Evolutionary conservation across 768 basidiomycete species (phyloP), one percentile per base, ranked within the genome.

Genomic region (Mycena metata): DNA sequence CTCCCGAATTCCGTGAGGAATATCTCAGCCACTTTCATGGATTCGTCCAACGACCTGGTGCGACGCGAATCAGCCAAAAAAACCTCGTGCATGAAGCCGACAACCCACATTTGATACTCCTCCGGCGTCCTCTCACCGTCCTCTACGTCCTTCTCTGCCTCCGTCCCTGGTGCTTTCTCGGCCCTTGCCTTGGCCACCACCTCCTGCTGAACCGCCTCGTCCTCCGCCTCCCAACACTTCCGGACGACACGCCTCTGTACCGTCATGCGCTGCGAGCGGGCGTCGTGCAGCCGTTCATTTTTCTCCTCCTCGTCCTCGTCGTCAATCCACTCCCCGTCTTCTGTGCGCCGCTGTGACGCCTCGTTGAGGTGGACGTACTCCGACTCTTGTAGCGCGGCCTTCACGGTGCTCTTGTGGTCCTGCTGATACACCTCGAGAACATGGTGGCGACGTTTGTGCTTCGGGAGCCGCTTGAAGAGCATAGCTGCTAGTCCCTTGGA

Each of bases 321-420:
- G 12, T 64, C 63, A 7, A 64, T 49, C 63, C 63, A 64, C 35
- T 36, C 63, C 17, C 63, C 63, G 5, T 64, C 55, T 2, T 56
- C 55, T 16, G 47, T 46, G 13, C 63, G 63, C 7, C 54, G 45
- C 42, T 47, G 43, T 1, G 63, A 23, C 0, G 63, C 63, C 19
- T 64, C 63, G 30, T 64, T 64, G 7, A 64, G 17, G 8, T 5
- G 3, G 10, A 39, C 45, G 24, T n/a, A 64, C 17, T 52, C 54
- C n/a, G 54, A 39, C 23, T 30, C 3, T 30, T 30, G 39, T 30
- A 64, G 36, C 23, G 43, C 54, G 33, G n/a, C 33, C 17, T 47
- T 1, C 0, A 64, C 10, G 5, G 17, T 21, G 13, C 2, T 35
- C 10, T 16, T 39, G 24, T 56, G 17, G 0, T 24, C 1, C 19